Evolutionary conservation across 202 grass and related monocot genomes (phyloP), one percentile per base, ranked within the genome.

Genomic region (Saccharum hybrid): DNA sequence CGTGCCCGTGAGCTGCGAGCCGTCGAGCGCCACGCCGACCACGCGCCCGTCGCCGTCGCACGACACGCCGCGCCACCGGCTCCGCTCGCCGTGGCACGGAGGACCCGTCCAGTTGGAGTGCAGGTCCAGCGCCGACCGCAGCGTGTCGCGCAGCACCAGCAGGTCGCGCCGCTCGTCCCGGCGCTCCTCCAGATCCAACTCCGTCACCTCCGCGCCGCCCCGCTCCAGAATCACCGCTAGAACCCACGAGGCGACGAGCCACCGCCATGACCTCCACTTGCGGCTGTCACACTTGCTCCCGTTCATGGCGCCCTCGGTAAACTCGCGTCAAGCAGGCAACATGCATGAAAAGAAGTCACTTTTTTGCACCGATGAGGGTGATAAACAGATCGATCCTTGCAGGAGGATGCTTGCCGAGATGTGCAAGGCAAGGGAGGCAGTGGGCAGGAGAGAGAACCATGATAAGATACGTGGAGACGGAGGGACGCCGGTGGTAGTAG

Each of bases 81-180:
- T 96, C n/a, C 68, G 84, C 10, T 1, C 82, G 14, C 69, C 79
- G 88, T 92, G 72, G 89, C 96, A 99, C 18, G 93, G 93, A 3
- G 91, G 93, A 0, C 91, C 96, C 12, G 96, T 99, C 96, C 93
- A 99, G 83, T 99, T 99, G 19, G 89, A 90, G 76, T 99, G 93
- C 61, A 99, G 68, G 75, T 90, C 91, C 71, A 82, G 39, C 4
- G 87, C 74, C n/a, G 96, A 92, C 2, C 75, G 80, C 48, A 99
- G 89, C 39, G 89, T 85, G 86, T 99, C 96, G 26, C 93, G 87
- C 10, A 99, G 89, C 39, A 45, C 83, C 38, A 92, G 23, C 38
- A 99, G 82, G 54, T 85, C 86, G 8, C 87, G 87, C 33, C 93
- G 76, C 86, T 99, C 93, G 54, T 84, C 79, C 7, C 72, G 88